Conservation (phyloP, 306 rosid species). For the Vicia villosa region DNA sequence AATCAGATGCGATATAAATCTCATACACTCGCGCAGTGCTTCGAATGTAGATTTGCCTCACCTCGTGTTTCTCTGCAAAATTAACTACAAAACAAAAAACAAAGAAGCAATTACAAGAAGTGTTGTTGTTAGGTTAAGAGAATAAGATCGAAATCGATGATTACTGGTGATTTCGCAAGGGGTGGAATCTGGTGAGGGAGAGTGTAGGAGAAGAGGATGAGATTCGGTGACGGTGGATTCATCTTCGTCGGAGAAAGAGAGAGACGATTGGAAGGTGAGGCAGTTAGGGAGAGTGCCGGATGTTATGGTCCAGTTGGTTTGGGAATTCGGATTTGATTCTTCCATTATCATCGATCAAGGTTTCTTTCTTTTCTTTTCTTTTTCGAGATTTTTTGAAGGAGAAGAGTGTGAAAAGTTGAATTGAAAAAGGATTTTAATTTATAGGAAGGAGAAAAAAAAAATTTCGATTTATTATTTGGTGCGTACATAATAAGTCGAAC, state of each 20-base stretch:
- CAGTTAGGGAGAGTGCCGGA: slow-evolving; percentile 51
- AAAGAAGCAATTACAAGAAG: neutral
- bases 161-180: slow-evolving; percentile 86
- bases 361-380: neutral
- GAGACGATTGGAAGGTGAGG: slow-evolving; percentile 62
- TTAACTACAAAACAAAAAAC: slow-evolving; percentile 45
- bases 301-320: slow-evolving; percentile 58
- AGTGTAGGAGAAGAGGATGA: slow-evolving; percentile 55
- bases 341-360: slow-evolving; percentile 39
- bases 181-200: slow-evolving; percentile 57
- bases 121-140: neutral
- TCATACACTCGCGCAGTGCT: slow-evolving; percentile 86
- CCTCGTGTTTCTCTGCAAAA: slow-evolving; percentile 63
- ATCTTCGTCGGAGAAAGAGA: slow-evolving; percentile 39
- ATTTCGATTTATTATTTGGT: no score
- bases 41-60: slow-evolving; percentile 78
- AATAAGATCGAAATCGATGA: neutral
- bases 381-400: no score
- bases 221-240: slow-evolving; percentile 17
- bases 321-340: slow-evolving; percentile 37
- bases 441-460: neutral
- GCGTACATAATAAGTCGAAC: no score
- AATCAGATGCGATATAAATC: slow-evolving; percentile 58
- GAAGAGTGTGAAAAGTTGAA: neutral
- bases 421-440: neutral